Conservation (phyloP, 2,329 filamentous ascomycete species). For the Coleophoma eucalyptorum region DNA sequence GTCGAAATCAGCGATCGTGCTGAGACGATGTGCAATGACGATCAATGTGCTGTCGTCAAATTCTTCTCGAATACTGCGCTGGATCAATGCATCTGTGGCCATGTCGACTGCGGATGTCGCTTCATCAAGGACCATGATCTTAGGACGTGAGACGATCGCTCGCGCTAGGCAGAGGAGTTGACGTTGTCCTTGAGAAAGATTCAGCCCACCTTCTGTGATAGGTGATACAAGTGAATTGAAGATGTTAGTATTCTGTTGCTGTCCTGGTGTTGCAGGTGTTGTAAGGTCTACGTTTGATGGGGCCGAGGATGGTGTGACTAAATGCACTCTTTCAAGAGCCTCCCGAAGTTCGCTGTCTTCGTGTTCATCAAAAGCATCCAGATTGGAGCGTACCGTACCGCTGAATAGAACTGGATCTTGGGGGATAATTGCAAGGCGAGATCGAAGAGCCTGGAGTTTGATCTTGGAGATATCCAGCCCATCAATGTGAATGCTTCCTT, state of each 20-base stretch:
- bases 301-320: constrained; percentile 29
- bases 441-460: constrained; percentile 65
- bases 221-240: constrained; percentile 59
- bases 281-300: constrained; percentile 7
- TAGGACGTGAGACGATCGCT: constrained; percentile 67
- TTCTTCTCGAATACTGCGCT: constrained; percentile 68
- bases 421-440: constrained; percentile 76
- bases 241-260: constrained; percentile 55
- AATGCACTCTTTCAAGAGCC: constrained; percentile 66
- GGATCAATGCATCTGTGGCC: constrained; percentile 70
- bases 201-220: constrained; percentile 69
- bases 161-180: constrained; percentile 73
- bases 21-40: constrained; percentile 71
- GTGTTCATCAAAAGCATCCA: constrained; percentile 73
- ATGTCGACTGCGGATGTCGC: constrained; percentile 78
- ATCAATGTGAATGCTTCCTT: constrained; percentile 67
- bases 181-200: constrained; percentile 72
- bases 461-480: constrained; percentile 72
- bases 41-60: constrained; percentile 66
- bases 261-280: constrained; percentile 26
- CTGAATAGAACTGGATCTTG: constrained; percentile 81
- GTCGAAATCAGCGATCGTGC: constrained; percentile 72
- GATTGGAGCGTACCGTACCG: constrained; percentile 70
- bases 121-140: constrained; percentile 78
- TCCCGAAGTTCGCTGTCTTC: constrained; percentile 66